These are phyloP conservation scores for Clathrospora elynae DNA, from an alignment of 2,329 filamentous ascomycete genomes.

Conservation along the genomic window DNA sequence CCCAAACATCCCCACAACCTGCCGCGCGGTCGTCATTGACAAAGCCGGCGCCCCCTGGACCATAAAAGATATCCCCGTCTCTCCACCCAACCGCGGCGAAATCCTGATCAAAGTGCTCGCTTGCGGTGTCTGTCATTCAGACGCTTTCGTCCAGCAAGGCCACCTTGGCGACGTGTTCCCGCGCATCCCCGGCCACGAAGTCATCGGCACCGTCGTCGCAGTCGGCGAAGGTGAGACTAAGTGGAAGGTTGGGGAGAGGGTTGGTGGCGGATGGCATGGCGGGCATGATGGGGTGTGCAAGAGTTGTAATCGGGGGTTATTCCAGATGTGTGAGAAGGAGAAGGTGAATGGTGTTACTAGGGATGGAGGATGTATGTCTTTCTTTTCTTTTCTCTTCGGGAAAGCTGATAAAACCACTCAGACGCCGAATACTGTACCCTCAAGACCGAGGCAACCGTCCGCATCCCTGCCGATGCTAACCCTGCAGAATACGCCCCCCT, in stretches of 20 bases:
- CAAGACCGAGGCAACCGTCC: conserved; percentile 63
- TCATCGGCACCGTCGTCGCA: conserved; percentile 69
- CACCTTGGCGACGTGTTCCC: conserved; percentile 50
- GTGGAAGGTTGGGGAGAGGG: conserved; percentile 67
- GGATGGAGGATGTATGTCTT: conserved; percentile 65
- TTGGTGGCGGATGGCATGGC: conserved; percentile 73
- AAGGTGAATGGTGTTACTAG: conserved; percentile 68
- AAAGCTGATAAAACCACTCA: conserved; percentile 16
- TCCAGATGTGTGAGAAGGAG: conserved; percentile 70
- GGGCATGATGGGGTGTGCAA: conserved; percentile 67
- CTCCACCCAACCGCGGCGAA: conserved; percentile 61
- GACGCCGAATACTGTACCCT: conserved; percentile 66
- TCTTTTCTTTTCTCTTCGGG: not conserved
- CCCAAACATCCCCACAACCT: conserved; percentile 62
- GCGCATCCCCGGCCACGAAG: conserved; percentile 71
- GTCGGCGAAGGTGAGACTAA: conserved; percentile 62
- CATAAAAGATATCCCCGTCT: conserved; percentile 65
- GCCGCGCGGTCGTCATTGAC: conserved; percentile 68
- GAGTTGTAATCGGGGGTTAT: conserved; percentile 65
- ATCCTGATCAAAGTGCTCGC: conserved; percentile 73
- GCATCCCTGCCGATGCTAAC: conserved; percentile 55
- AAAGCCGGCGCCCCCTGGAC: conserved; percentile 58
- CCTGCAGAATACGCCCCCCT: conserved; percentile 54
- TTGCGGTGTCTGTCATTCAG: conserved; percentile 73
- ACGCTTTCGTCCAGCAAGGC: conserved; percentile 49